These are phyloP conservation scores for Bryum argenteum DNA, from an alignment of 225 moss, liverwort and hornwort genomes.

Conservation along the genomic window DNA sequence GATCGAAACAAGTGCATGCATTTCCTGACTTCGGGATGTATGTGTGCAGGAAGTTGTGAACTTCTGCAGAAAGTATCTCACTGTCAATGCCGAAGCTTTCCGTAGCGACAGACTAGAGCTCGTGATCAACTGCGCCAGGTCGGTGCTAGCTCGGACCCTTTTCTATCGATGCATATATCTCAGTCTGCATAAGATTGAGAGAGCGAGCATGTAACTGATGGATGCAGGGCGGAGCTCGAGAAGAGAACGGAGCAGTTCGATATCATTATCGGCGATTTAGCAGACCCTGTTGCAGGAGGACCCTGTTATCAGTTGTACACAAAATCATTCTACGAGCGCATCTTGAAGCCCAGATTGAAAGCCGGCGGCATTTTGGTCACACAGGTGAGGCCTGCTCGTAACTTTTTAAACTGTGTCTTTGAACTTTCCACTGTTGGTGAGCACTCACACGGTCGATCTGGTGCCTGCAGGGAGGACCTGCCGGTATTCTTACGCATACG, in stretches of 20 bases:
- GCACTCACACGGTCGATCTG: background rate
- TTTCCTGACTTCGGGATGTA: no score
- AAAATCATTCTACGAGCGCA: conserved; percentile 73
- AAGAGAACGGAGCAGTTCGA: conserved; percentile 81
- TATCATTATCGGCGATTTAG: conserved; percentile 87
- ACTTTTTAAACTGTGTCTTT: no score
- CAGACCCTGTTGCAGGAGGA: conserved; percentile 94
- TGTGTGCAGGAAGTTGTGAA: conserved; percentile 83
- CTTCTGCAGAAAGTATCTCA: conserved; percentile 78
- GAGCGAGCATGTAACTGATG: background rate
- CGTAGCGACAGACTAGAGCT: conserved; percentile 66
- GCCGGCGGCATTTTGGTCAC: conserved; percentile 85
- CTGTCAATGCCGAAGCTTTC: conserved; percentile 72
- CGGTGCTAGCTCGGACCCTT: background rate
- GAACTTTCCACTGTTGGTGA: no score
- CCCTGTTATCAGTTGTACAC: conserved; percentile 93
- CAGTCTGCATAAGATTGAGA: no score
- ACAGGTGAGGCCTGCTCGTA: conserved; percentile 50
- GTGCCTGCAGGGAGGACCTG: conserved; percentile 78
- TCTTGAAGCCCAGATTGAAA: conserved; percentile 81
- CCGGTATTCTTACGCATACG: conserved; percentile 79
- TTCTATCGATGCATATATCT: background rate
- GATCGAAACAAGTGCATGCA: no score
- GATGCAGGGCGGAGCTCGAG: conserved; percentile 79
- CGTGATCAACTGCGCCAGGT: conserved; percentile 89